These are phyloP conservation scores for sorghum (Sorghum bicolor) DNA, from an alignment of 176 grass and related monocot genomes.

Conservation along the genomic window Sorghum_bicolor_NCBIv3 NC_012879.2:52583501-52584000, in stretches of 20 bases:
- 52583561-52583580: constrained; percentile 12
- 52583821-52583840: neutral
- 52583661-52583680: neutral
- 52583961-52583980: neutral
- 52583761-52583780: neutral
- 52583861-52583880: neutral
- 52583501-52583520: constrained; percentile 10
- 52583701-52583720: neutral
- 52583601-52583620: neutral
- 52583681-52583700: neutral
- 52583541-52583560: neutral
- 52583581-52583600: constrained; percentile 11
- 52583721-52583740: neutral
- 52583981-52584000: neutral
- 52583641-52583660: neutral
- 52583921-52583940: neutral
- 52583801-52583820: neutral
- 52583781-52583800: neutral
- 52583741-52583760: neutral
- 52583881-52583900: neutral
- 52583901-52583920: neutral
- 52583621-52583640: constrained; percentile 15
- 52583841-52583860: neutral
- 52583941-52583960: neutral
- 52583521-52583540: neutral